Evolutionary conservation across 495 filamentous ascomycete species (phyloP).

Genomic region (Parathielavia hyrcaniae): DNA sequence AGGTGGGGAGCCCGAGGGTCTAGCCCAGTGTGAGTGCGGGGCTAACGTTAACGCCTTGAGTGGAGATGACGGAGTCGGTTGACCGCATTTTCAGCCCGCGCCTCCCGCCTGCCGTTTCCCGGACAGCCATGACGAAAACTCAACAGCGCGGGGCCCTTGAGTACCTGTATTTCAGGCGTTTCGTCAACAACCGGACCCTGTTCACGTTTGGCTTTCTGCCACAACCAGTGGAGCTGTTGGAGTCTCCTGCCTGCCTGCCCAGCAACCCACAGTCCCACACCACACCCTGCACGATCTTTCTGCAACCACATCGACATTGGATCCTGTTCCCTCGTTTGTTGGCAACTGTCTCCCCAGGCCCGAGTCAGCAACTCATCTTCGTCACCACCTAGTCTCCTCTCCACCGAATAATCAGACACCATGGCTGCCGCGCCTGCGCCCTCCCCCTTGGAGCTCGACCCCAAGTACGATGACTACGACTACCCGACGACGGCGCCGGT

Average conservation of each 20-base stretch:
- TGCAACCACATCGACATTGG: background rate
- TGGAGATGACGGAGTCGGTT: background rate
- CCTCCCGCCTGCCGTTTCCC: conserved; percentile 1
- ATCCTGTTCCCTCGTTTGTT: background rate
- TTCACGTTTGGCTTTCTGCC: too few relatives aligned
- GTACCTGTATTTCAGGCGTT: conserved; percentile 7
- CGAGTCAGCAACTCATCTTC: background rate
- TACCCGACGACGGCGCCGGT: conserved; percentile 73
- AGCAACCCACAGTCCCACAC: too few relatives aligned
- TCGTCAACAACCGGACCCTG: too few relatives aligned
- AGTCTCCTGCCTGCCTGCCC: too few relatives aligned
- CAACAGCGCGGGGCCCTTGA: conserved; percentile 13
- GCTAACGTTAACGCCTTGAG: background rate
- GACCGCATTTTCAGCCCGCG: conserved; percentile 4
- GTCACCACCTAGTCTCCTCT: background rate
- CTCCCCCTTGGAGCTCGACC: conserved; percentile 55
- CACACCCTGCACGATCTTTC: too few relatives aligned
- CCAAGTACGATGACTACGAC: conserved; percentile 95
- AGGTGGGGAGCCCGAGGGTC: conserved; percentile 9
- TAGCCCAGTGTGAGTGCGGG: background rate
- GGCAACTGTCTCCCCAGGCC: background rate
- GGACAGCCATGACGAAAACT: conserved; percentile 19
- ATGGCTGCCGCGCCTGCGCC: conserved; percentile 20
- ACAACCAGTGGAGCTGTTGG: too few relatives aligned
- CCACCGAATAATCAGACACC: conserved; percentile 15